Conservation (phyloP, 495 filamentous ascomycete species). For the Podospora bellae-mahoneyi region DNA sequence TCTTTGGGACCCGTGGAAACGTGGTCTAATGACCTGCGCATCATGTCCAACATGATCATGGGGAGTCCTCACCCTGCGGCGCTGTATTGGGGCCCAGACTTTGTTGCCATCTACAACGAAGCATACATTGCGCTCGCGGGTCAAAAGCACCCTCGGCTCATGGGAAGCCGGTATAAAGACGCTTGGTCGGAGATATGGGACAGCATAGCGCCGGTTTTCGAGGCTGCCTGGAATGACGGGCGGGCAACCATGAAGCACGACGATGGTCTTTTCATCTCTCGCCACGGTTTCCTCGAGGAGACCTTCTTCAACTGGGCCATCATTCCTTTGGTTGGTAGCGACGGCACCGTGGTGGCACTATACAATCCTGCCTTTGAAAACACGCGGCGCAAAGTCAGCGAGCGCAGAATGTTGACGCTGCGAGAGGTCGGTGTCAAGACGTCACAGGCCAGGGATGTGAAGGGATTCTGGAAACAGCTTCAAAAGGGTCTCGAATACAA, state of each 20-base stretch:
- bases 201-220: constrained; percentile 57
- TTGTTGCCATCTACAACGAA: constrained; percentile 69
- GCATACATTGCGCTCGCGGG: constrained; percentile 66
- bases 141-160: constrained; percentile 64
- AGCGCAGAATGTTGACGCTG: constrained; percentile 63
- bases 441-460: constrained; percentile 61
- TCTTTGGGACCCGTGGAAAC: constrained; percentile 61
- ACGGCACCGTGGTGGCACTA: constrained; percentile 60
- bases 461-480: constrained; percentile 58
- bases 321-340: constrained; percentile 60
- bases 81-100: constrained; percentile 67
- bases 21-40: constrained; percentile 60
- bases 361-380: constrained; percentile 70
- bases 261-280: constrained; percentile 60
- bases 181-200: constrained; percentile 69
- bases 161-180: constrained; percentile 61
- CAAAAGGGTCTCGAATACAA: constrained; percentile 58
- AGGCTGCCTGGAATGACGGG: constrained; percentile 54
- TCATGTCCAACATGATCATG: constrained; percentile 68
- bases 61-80: constrained; percentile 67
- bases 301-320: constrained; percentile 68
- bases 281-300: constrained; percentile 62
- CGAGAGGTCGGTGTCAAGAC: constrained; percentile 68
- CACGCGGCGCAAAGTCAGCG: constrained; percentile 60
- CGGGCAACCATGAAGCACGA: constrained; percentile 74